phyloP scores from a whole-genome alignment of 441 rosid genomes.

The Gossypium laxum region DNA sequence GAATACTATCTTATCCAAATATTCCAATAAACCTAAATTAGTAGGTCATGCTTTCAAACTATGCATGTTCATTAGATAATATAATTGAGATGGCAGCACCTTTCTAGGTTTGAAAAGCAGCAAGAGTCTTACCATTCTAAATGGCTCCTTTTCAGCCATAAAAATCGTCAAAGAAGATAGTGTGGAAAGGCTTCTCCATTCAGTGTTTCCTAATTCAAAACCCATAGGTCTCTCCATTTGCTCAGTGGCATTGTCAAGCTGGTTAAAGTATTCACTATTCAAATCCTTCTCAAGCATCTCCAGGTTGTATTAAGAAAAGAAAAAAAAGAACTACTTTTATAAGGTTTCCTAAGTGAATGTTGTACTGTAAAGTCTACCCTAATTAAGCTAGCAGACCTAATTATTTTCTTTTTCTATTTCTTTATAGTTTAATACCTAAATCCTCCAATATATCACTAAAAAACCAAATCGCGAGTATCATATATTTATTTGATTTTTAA shows the following conservation, averaged over 20 bases:
- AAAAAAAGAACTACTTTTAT: neutral
- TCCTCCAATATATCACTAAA: neutral
- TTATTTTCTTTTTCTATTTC: neutral
- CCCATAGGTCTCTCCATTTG: neutral
- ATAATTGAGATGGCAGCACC: neutral
- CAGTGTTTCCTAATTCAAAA: neutral
- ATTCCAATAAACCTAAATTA: neutral
- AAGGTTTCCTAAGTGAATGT: neutral
- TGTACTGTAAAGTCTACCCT: neutral
- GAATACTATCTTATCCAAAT: neutral
- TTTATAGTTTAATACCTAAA: neutral
- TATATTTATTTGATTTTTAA: neutral
- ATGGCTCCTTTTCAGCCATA: neutral
- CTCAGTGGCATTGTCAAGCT: neutral
- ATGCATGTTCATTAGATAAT: neutral
- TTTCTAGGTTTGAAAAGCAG: neutral
- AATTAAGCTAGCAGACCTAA: neutral
- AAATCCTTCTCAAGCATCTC: neutral
- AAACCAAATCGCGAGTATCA: neutral
- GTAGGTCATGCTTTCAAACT: neutral
- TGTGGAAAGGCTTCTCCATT: neutral
- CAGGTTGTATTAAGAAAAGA: neutral
- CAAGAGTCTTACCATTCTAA: neutral
- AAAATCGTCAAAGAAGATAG: neutral
- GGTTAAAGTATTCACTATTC: conserved; percentile 2